Evolutionary conservation across 495 filamentous ascomycete genomes (phyloP), one percentile per base, ranked within the genome.

Genomic region (Neurospora sp.): DNA sequence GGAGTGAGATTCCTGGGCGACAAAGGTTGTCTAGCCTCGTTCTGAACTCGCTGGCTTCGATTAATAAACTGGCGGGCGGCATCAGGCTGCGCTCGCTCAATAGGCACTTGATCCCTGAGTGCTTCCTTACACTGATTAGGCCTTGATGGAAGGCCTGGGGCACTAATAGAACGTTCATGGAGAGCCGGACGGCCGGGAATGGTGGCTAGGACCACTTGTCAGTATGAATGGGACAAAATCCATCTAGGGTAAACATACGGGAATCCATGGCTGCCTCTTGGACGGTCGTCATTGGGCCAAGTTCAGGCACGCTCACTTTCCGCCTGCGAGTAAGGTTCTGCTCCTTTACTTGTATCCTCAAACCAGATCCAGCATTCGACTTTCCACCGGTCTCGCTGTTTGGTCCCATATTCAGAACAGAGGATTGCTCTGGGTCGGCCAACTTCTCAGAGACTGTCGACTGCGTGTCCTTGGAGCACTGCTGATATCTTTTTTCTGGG

Each of bases 261-360:
- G 91, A 93, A 81, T 93, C 91, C 85, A 93, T 88, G 54, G 87
- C 81, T 69, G 85, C 79, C 77, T 92, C 91, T 74, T 90, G 89
- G 14, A 91, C 89, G 4, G 89, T 91, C 6, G 89, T 89, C 89
- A 91, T 90, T 49, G 88, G 86, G 5, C 88, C 90, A 35, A 92
- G 78, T 71, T 91, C 91, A 12, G 90, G 86, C 8, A 90, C 86
- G 78, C 87, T 90, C 75, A 88, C 82, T 76, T 92, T 92, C 78
- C 90, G 83, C 74, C 89, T 81, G 74, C 87, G 84, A 62, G 79
- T 84, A 73, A 88, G 76, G 71, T 83, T 85, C 70, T 85, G 85
- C 75, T 89, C 84, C 76, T 87, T 88, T 75, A 85, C 83, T 37
- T 84, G 83, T 77, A 85, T 80, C 73, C 85, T 82, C 73, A 87